Base-by-base conservation (phyloP, 2,329 filamentous ascomycete species). In the Thyridium curvatum region DNA sequence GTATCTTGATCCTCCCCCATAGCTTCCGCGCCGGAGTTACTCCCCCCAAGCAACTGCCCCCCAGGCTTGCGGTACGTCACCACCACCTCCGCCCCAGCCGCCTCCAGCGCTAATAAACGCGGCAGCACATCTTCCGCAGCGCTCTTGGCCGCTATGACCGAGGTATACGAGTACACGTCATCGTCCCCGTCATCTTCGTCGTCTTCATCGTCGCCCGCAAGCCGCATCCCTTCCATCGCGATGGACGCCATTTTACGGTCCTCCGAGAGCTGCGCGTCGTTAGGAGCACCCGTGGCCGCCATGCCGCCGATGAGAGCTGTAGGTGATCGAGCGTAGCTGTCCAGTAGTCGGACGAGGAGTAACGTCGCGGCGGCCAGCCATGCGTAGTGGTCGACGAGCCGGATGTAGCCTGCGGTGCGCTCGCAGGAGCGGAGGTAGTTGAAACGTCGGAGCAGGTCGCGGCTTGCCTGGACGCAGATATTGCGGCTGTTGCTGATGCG, bases 381-480 rank as follows among this genome's bases (percentile, higher is more conserved):
- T 16, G 31, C 37, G 31, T 34, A 39, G 31, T 34, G 16, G 37
- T 39, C 37, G 14, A 39, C 17, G 17, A 39, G 37, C 18, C 37
- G 37, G 31, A 39, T 34, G 31, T 39, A 39, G 31, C 37, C 16
- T 12, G 30, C 37, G 12, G 37, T 29, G 18, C 37, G 37, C 30
- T 34, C 18, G 37, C 31, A 34, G 31, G 37, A 39, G 17, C 37
- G 37, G n/a, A 39, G 37, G 18, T 39, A 16, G 37, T 34, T 33
- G 37, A 39, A 39, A 3, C 30, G 37, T 18, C 17, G 16, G 30
- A 39, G 18, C 14, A 39, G 18, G 13, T 34, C 30, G 18, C 37
- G 37, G 31, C 37, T 39, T 30, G 37, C 30, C 15, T 39, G 15
- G 31, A 39, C 4, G 15, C 37, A 39, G 31, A 26, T 26, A 26